Evolutionary conservation across 768 basidiomycete species (phyloP).

Genomic region (Leccinum disarticulatum): DNA sequence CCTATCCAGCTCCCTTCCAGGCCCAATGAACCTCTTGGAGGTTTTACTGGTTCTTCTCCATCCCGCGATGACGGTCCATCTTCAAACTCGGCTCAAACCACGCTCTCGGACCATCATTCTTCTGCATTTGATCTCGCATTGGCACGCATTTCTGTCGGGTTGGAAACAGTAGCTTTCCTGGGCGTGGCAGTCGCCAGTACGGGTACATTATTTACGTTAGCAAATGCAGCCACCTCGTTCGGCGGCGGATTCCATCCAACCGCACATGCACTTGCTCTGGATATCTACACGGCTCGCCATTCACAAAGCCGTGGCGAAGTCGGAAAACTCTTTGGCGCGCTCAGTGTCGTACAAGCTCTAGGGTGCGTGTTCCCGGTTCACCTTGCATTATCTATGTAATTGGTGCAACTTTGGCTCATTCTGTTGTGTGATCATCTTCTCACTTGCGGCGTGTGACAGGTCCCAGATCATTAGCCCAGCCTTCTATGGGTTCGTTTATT

Average conservation of each 20-base stretch:
- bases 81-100: neutral
- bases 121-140: slow-evolving; percentile 64
- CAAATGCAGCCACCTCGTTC: slow-evolving; percentile 52
- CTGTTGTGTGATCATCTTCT: neutral
- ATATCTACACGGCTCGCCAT: slow-evolving; percentile 54
- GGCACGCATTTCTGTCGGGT: slow-evolving; percentile 56
- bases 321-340: slow-evolving; percentile 77
- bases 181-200: slow-evolving; percentile 49
- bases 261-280: slow-evolving; percentile 67
- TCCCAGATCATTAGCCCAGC: slow-evolving; percentile 69
- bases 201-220: slow-evolving; percentile 50
- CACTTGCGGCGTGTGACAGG: slow-evolving; percentile 34
- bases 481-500: slow-evolving; percentile 70
- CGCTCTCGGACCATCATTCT: no score
- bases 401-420: neutral
- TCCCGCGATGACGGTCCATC: slow-evolving; percentile 2
- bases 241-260: slow-evolving; percentile 67
- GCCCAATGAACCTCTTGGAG: slow-evolving; percentile 20
- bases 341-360: slow-evolving; percentile 72
- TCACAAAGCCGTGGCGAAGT: slow-evolving; percentile 49
- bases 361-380: slow-evolving; percentile 39
- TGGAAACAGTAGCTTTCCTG: slow-evolving; percentile 55
- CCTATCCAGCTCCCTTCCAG: slow-evolving; percentile 17
- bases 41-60: neutral
- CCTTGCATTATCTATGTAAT: no score